Evolutionary conservation across 768 basidiomycete species (phyloP), one percentile per base, ranked within the genome.

Genomic region (Serendipita sp.): DNA sequence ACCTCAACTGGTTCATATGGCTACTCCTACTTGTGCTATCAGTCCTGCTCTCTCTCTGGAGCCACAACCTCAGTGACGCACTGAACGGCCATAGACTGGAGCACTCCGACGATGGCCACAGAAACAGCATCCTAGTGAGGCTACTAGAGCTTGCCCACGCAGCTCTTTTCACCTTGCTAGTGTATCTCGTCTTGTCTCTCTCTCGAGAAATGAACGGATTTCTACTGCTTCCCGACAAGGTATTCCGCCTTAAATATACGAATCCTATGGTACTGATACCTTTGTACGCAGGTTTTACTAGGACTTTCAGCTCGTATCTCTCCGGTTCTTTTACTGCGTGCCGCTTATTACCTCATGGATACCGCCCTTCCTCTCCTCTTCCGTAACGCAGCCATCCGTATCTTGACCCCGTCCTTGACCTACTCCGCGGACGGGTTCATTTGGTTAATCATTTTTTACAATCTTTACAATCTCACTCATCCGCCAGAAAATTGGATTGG

Each of bases 151-250:
- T 51, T 26, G 9, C 26, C 11, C 48, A 51, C 14, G 48, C 48
- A 14, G n/a, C 28, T 16, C 16, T 51, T 9, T 51, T 51, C 26
- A 24, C 22, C 11, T 14, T 26, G 11, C 28, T 28, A 28, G 22
- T 26, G 26, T 51, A 24, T 9, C 16, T 51, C 13, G 28, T 51
- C 11, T 26, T 51, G 16, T 13, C 26, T 14, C 26, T 51, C 48
- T 51, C 48, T 11, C 48, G 48, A 11, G 11, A 9, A 26, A 51
- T 51, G 48, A 51, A 51, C 48, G 48, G 48, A 14, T 51, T 51
- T 26, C 22, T 51, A 51, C 48, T 51, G 13, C 48, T 51, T 14
- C 48, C 48, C 48, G 48, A 51, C 48, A 51, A 51, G 48, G 48
- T 51, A 11, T 11, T 14, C n/a, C n/a, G n/a, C n/a, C n/a, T n/a